Base-by-base conservation (phyloP, 2,329 filamentous ascomycete species). In the Tolypocladium endophyticum region DNA sequence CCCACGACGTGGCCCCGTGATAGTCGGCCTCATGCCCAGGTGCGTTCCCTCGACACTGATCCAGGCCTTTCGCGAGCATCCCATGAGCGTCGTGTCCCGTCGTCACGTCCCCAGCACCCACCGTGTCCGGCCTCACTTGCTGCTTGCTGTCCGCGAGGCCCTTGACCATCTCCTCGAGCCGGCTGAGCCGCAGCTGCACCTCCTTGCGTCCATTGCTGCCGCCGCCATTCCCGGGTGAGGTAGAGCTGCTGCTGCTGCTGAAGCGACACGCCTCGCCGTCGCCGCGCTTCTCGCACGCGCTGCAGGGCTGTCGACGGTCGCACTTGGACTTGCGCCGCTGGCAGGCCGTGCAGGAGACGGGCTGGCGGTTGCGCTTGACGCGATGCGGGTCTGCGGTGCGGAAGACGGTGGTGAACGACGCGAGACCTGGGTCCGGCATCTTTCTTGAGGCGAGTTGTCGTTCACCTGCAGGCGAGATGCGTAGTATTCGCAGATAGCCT, bases 271-370 rank as follows among this genome's bases (percentile, higher is more conserved):
- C 45, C 4, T 61, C 61, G 5, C 61, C 65, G n/a, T 74, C 70
- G 20, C 73, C 72, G 41, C 76, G 71, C 65, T 72, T 75, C 57
- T 65, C 65, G 61, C 77, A 79, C 8, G 72, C 70, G 28, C 71
- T 68, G 62, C 76, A 79, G 1, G 75, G 75, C 47, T 71, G 72
- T 57, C 67, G 69, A 18, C 75, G 71, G 61, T 78, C 76, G 61
- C 76, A 79, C 59, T 72, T 73, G 9, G 74, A 70, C 66, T 79
- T 79, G 60, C 76, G 74, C 25, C 66, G 67, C 61, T 77, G 76
- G 60, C 76, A 79, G 52, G 70, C 66, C 2, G 68, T 67, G 64
- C 76, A 78, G 6, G 77, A 78, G 25, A 78, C 70, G 43, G 76
- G 67, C 54, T 72, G 73, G 8, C 77, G 70, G 64, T 73, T 76